A percentile compares a stretch with the other conserved stretches of the same genome.
Evolutionary conservation across 1,284 basidiomycete genomes (phyloP).

Genomic region (Singerocomus inundabilis): DNA sequence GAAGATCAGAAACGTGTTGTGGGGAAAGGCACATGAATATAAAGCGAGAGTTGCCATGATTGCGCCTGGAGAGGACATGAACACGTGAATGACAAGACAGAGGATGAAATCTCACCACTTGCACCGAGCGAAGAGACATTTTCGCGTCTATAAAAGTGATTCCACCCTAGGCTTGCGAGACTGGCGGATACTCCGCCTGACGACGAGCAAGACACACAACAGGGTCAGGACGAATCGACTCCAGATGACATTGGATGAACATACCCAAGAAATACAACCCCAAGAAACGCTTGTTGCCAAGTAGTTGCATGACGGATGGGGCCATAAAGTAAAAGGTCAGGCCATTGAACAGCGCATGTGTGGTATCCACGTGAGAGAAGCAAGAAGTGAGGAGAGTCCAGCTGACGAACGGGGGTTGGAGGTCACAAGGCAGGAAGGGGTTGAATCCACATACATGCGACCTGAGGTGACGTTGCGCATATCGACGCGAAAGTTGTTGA

Average conservation of each 20-base stretch:
- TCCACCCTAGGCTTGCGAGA: slow-evolving; percentile 59
- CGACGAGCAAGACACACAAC: neutral
- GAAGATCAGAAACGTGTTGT: slow-evolving; percentile 72
- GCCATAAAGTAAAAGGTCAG: slow-evolving; percentile 82
- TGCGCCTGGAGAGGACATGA: slow-evolving; percentile 47
- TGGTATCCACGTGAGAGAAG: slow-evolving; percentile 68
- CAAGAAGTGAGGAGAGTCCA: slow-evolving; percentile 78
- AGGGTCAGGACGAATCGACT: neutral
- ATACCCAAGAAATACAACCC: slow-evolving; percentile 74
- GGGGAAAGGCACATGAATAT: slow-evolving; percentile 71
- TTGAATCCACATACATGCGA: slow-evolving; percentile 53
- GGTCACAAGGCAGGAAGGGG: slow-evolving; percentile 1
- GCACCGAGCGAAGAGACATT: slow-evolving; percentile 67
- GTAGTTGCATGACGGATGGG: slow-evolving; percentile 60
- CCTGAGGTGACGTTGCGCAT: slow-evolving; percentile 67
- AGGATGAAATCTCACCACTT: slow-evolving; percentile 51
- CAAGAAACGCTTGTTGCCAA: slow-evolving; percentile 73
- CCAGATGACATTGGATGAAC: neutral
- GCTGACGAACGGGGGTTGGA: slow-evolving; percentile 38
- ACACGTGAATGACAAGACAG: neutral
- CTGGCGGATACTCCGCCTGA: slow-evolving; percentile 66
- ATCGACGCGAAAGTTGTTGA: slow-evolving; percentile 64
- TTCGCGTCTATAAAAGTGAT: slow-evolving; percentile 42
- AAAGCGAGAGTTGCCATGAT: slow-evolving; percentile 73
- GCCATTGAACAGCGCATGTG: slow-evolving; percentile 77